Evolutionary conservation across 108 stramenopile species (phyloP), one percentile per base, ranked within the genome.

Genomic region (Epipyxis sp.): DNA sequence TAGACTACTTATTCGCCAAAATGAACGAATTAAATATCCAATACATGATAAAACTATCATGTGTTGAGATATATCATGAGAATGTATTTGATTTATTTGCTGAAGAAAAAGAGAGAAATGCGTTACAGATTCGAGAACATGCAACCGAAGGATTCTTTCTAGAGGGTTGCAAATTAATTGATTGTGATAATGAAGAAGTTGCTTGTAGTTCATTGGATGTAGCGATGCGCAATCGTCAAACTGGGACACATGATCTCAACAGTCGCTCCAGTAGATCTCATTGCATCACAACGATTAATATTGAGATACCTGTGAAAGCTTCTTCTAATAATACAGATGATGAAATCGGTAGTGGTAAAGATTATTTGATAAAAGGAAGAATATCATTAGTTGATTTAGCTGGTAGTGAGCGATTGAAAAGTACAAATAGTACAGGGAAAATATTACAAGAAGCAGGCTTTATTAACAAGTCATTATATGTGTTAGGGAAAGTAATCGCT

Each of bases 401-500:
- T 0, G 79, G 79, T 0, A 59, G 57, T 27, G 79, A 80, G 37
- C 43, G 79, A 3, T 69, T 74, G 27, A 80, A 80, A 50, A 42
- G 42, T 57, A 80, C 79, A 25, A 16, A 76, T 0, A 69, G 67
- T 27, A 34, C 76, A 20, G 80, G 76, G 1, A 1, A 13, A 27
- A 42, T 76, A 45, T 40, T 74, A 34, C 37, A 77, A 40, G 76
- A 81, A 50, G 76, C 80, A 29, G 81, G 77, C 40, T 69, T 68
- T 67, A 82, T 82, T 20, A 82, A 82, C 42, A 59, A 67, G 40
- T 69, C 67, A 10, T 44, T 82, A n/a, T 82, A 82, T 44, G 77
- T 77, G 1, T 77, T 82, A 10, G 81, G 81, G 1, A 78, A 82
- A 44, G 81, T 82, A 42, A 82, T 82, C 65, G 59, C 54, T 13